Evolutionary conservation across 768 basidiomycete species (phyloP).

Genomic region (Phanerochaete carnosa): DNA sequence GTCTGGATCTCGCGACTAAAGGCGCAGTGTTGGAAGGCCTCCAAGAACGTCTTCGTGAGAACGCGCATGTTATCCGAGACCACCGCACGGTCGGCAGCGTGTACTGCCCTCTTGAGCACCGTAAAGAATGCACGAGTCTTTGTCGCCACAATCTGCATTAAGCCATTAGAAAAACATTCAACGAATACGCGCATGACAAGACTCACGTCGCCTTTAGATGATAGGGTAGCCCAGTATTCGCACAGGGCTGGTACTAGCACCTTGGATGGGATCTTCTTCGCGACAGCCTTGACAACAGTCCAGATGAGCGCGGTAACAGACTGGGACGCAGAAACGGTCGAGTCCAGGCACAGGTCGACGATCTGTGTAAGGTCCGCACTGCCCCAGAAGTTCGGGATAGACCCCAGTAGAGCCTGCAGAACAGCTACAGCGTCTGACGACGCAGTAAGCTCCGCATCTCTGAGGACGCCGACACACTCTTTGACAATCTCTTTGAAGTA

Average conservation of each 20-base stretch:
- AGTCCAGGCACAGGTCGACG: constrained; percentile 54
- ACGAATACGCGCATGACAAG: background rate
- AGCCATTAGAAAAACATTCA: background rate
- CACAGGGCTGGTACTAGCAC: constrained; percentile 63
- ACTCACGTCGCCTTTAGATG: constrained; percentile 36
- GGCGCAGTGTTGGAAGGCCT: constrained; percentile 59
- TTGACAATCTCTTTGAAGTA: constrained; percentile 70
- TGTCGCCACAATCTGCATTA: constrained; percentile 6
- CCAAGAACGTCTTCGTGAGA: constrained; percentile 76
- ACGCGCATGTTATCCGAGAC: constrained; percentile 64
- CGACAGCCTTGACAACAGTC: constrained; percentile 55
- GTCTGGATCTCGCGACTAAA: constrained; percentile 20
- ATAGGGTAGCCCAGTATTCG: constrained; percentile 49
- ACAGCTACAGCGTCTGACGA: constrained; percentile 40
- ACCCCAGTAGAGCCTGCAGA: constrained; percentile 64
- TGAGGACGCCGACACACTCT: constrained; percentile 49
- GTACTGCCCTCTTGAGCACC: constrained; percentile 61
- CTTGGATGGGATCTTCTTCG: constrained; percentile 69
- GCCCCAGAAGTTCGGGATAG: constrained; percentile 85
- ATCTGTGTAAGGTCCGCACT: constrained; percentile 53
- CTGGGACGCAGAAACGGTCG: constrained; percentile 26
- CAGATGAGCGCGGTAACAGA: constrained; percentile 29
- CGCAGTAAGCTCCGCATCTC: constrained; percentile 24
- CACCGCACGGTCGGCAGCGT: constrained; percentile 57
- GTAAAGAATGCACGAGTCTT: constrained; percentile 55